Percentiles rank a stretch among this genome's conserved stretches.
phyloP scores from a whole-genome alignment of 2,329 filamentous ascomycete genomes.

The Anthostomella pinea region DNA sequence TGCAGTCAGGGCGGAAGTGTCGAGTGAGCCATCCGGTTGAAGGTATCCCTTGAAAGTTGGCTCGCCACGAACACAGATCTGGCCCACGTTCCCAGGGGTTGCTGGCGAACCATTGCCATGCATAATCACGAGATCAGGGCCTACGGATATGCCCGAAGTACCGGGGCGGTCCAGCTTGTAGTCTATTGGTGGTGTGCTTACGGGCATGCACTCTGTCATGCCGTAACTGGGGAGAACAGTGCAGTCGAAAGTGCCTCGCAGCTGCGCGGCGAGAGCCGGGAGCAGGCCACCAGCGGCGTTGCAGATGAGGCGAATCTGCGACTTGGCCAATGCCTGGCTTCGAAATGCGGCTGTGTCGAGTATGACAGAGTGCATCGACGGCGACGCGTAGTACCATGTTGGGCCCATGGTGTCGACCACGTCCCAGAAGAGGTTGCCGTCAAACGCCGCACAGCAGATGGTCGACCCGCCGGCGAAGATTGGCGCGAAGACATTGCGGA shows the following conservation, averaged over 20 bases:
- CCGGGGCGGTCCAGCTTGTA: conserved; percentile 51
- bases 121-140: conserved; percentile 50
- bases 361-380: conserved; percentile 55
- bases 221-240: conserved; percentile 55
- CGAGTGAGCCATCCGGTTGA: conserved; percentile 38
- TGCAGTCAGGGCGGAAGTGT: conserved; percentile 44
- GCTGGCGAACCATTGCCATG: conserved; percentile 37
- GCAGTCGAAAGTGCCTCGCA: conserved; percentile 50
- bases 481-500: conserved; percentile 54
- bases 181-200: conserved; percentile 51
- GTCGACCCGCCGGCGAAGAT: conserved; percentile 52
- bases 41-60: conserved; percentile 52
- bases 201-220: conserved; percentile 61
- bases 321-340: conserved; percentile 38
- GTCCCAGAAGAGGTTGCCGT: conserved; percentile 56
- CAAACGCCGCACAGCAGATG: conserved; percentile 53
- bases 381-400: conserved; percentile 58
- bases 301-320: conserved; percentile 50
- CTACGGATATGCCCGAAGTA: conserved; percentile 50
- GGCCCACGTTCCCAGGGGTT: conserved; percentile 37
- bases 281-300: conserved; percentile 54
- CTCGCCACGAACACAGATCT: conserved; percentile 50
- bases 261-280: conserved; percentile 46
- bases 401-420: conserved; percentile 44
- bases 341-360: conserved; percentile 43